Base-by-base conservation (phyloP, 1,139 yeast genomes). In the Blastobotrys capitulatus region DNA sequence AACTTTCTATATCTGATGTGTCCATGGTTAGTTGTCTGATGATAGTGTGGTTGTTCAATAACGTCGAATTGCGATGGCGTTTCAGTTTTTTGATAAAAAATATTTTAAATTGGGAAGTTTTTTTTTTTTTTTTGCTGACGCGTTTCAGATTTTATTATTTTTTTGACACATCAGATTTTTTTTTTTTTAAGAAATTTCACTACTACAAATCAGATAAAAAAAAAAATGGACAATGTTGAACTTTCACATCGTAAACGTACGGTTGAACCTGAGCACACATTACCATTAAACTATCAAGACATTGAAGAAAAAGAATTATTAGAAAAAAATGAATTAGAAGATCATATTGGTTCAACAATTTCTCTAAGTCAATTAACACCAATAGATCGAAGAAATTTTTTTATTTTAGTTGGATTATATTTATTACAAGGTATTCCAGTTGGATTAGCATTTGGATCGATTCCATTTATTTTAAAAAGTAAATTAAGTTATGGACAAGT, bases 341-440 rank as follows among this genome's bases (percentile, higher is more conserved):
- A 36, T 32, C 22, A 16, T 16, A 13, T 12, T 15, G 46, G 46
- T 12, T 27, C 31, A 29, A 49, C 44, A 13, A 38, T 50, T 18
- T 42, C 50, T 13, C 42, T 59, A 48, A 37, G 51, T 20, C 60
- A 64, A 42, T 58, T 68, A 38, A 55, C 58, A 4, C 57, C 58
- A 1, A 51, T 54, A 9, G 72, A 68, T 52, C 57, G 68, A 25
- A 84, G 84, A 18, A 87, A 90, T 50, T 92, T 92, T 63, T 69
- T 76, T 39, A 74, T 90, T 15, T 70, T 92, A 49, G 82, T 87
- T 9, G 61, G 85, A 8, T 69, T 92, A 27, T 92, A 92, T 62
- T 70, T 89, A 42, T 74, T 90, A 12, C 98, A 92, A 65, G 99
- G 98, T 25, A 82, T 92, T 4, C 98, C 98, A 0, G 95, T 90